Base-by-base conservation (phyloP, 257 asterid species). In the Datura wrightii region DNA sequence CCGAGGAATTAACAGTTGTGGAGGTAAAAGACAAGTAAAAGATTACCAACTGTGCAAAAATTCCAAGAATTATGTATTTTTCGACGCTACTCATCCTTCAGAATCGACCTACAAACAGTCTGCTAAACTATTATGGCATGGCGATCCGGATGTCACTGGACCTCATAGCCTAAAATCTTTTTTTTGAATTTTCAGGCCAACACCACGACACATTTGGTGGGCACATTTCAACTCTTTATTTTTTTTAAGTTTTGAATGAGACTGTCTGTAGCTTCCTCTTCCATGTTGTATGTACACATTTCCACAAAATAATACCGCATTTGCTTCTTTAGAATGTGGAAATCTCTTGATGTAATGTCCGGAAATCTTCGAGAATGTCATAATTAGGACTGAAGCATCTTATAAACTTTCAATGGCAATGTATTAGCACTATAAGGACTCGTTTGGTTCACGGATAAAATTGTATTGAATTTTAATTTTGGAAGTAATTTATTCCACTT, bases 121-220 rank as follows among this genome's bases (percentile, higher is more conserved):
- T 76, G 92, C 96, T 5, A 84, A 83, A 66, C 69, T 87, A 18
- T 88, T 92, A 89, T 91, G 96, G 94, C 48, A 62, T 7, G 85
- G 85, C 44, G 67, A 37, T 50, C 34, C 69, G 0, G 76, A 70
- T 59, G 19, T 52, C 36, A 81, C 86, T 9, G 80, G 82, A 52
- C 84, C 86, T 60, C 53, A 79, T 70, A 84, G 83, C 72, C 83
- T 90, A 41, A 82, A 87, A 55, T 81, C 85, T 78, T 87, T 92
- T 60, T 74, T 89, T 90, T 18, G 3, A 71, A n/a, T 44, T 18
- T 67, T 41, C 62, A 16, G 54, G 16, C 8, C 42, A 18, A n/a
- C 31, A 37, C 24, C 24, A 6, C n/a, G 9, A 63, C 11, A 31
- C 0, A 63, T 10, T 63, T 63, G 71, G 42, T 11, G 42, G 2